Evolutionary conservation across 164 flowering plant genomes (phyloP), one percentile per base, ranked within the genome.

Genomic region (Tetrastigma voinierianum): DNA sequence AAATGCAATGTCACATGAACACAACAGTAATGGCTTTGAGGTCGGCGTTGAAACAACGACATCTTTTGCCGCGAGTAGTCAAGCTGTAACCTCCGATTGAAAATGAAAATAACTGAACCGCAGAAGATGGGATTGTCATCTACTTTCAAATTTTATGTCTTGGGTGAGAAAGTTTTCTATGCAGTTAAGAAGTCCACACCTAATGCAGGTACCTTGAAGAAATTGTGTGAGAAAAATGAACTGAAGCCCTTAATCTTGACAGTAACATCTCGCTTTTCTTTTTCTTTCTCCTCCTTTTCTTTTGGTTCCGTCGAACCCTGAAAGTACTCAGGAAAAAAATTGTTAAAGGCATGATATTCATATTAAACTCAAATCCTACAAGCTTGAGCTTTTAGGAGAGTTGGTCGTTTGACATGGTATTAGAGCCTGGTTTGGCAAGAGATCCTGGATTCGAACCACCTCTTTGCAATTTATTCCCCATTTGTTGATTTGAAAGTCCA

Each of bases 91-190:
- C 18, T 18, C 17, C 43, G 51, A 32, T 66, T 12, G 63, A 16
- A 17, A 24, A 17, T 54, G 17, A 21, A 49, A 70, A 51, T 45
- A 52, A 63, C 92, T n/a, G 90, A 73, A 92, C 92, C 53, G 90
- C 92, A 63, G 86, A 95, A 65, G 97, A 95, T 74, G n/a, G n/a
- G n/a, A n/a, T n/a, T n/a, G n/a, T 86, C 93, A 46, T 85, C 97
- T 64, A 62, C 80, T 25, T 90, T 71, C 80, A 95, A 95, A 75
- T 84, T 91, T 73, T 92, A 92, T 64, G 89, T 88, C 69, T 67
- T 95, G 80, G 97, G 96, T n/a, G n/a, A n/a, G 85, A 81, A 77
- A 68, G 76, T 89, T 61, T 90, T 83, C 69, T 71, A 89, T 78
- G 96, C 96, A 12, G 84, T 86, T 13, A 95, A n/a, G n/a, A 84